Evolutionary conservation across 192 early-diverging fungal genomes (phyloP), one percentile per base, ranked within the genome.

Genomic region (Glomus cerebriforme): DNA sequence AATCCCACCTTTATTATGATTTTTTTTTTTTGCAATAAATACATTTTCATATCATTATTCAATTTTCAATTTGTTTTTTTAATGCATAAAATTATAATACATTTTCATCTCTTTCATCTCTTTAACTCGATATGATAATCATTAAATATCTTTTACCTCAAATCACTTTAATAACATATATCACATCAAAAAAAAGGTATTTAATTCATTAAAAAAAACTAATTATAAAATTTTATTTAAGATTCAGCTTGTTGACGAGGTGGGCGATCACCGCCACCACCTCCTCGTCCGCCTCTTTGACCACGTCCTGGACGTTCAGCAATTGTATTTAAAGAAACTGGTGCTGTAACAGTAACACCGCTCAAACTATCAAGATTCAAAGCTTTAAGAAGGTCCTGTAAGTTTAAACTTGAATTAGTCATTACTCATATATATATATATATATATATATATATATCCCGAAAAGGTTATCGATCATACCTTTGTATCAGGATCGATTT

Each of bases 401-500:
- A 74, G 22, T 19, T 72, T 73, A 39, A 34, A 47, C 17, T 27
- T 24, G 59, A 77, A 43, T 59, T 72, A n/a, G 68, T 60, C 1
- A 35, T 68, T 37, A 29, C 10, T 8, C 35, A 37, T n/a, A 15
- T 29, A 54, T 31, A 12, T 17, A 22, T 27, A 39, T 60, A 26
- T 26, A 81, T 32, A 17, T 68, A 39, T 7, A 49, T 19, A 67
- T 32, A 49, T 43, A 9, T 39, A 9, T 39, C 1, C 8, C 8
- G 26, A 43, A 63, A 32, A 26, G 24, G 6, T 26, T 15, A 80
- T 78, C 32, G 17, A 32, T 78, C 77, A 75, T 88, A 92, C 93
- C 81, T 95, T 87, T 81, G 97, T 98, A 82, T 98, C 96, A 73
- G 91, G 88, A 89, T 99, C 96, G 83, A 99, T 91, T 88, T 97